phyloP scores from a whole-genome alignment of 176 grass and related monocot species.

The Aegilops bicornis region DNA sequence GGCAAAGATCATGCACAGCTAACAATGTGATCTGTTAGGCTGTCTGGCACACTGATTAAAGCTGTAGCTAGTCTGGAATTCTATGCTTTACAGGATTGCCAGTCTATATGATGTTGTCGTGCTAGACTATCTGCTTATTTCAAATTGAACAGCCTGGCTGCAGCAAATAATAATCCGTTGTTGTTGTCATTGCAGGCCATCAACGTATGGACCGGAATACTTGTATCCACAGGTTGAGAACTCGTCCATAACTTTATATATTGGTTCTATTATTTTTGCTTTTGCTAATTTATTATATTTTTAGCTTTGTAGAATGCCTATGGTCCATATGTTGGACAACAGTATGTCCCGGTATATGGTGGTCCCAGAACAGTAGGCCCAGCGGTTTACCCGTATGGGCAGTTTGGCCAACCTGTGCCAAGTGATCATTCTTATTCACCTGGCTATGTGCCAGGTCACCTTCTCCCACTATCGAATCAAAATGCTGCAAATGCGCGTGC shows the following conservation, averaged over 20 bases:
- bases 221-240: constrained; percentile 68
- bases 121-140: constrained; percentile 27
- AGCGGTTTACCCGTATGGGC: constrained; percentile 65
- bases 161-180: constrained; percentile 7
- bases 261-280: background rate
- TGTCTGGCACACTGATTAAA: constrained; percentile 44
- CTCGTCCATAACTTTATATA: background rate
- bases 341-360: constrained; percentile 59
- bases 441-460: constrained; percentile 55
- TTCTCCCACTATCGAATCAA: constrained; percentile 51
- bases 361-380: constrained; percentile 53
- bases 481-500: constrained; percentile 44
- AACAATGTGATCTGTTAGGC: constrained; percentile 37
- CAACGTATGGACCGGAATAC: constrained; percentile 70
- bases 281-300: constrained; percentile 47
- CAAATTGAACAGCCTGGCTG: constrained; percentile 25
- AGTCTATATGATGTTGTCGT: constrained; percentile 2
- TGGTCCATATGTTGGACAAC: constrained; percentile 62
- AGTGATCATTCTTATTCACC: constrained; percentile 58
- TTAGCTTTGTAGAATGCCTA: constrained; percentile 82
- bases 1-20: constrained; percentile 43
- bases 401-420: constrained; percentile 51
- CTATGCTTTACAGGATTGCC: constrained; percentile 30
- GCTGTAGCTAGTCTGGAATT: constrained; percentile 45
- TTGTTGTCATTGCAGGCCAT: constrained; percentile 52